Evolutionary conservation across 257 asterid genomes (phyloP), one percentile per base, ranked within the genome.

Genomic region (Mitragyna speciosa): DNA sequence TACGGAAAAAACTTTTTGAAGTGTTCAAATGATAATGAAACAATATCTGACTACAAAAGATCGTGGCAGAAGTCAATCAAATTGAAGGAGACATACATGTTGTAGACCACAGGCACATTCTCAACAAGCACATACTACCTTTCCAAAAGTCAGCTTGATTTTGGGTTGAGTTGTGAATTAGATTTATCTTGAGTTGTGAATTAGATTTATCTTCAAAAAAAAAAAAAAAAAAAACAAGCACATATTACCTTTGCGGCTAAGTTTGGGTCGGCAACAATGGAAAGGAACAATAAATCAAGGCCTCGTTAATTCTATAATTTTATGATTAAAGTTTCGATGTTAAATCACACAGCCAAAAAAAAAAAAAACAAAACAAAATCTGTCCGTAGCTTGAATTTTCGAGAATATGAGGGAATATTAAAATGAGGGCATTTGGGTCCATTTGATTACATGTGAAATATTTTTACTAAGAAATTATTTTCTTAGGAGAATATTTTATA

Each of bases 1-100:
- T 65, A 65, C 43, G 70, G 70, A 65, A 61, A 65, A 28, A 12
- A 61, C 31, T 17, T 17, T 33, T 6, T 5, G 31, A 8, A 52
- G 39, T 31, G 24, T 54, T 69, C 31, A 70, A 30, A 41, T 54
- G 76, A 78, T 70, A 28, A 54, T 56, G 63, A 76, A 54, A 17
- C 61, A 45, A 54, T 28, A n/a, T 48, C 78, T 61, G 49, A 63
- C 48, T 61, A 26, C 16, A 26, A 17, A 71, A 78, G 59, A 26
- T 52, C 41, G 22, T 41, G 72, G 72, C 80, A 64, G 49, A 76
- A 26, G 63, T 43, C 4, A 36, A 36, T 63, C 31, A 63, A 31
- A 45, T 45, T 48, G 59, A 65, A 43, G 22, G n/a, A 66, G 47
- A 66, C 47, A 1, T 16, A 2, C 1, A 61, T 9, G 67, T 0